These are phyloP conservation scores for Lentinula edodes DNA, from an alignment of 768 basidiomycete genomes.

Conservation along the genomic window DNA sequence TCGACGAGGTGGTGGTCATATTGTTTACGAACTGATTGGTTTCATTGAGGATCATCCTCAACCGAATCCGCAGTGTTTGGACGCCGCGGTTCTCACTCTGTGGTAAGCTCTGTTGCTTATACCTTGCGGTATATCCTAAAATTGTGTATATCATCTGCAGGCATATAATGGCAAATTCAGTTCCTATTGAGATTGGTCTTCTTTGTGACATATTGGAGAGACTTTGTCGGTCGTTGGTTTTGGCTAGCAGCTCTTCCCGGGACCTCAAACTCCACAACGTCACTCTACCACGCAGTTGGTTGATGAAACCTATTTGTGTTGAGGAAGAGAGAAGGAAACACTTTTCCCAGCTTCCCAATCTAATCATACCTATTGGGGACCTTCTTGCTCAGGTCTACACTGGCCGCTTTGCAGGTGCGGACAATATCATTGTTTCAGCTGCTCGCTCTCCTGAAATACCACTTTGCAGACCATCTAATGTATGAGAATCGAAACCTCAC, in stretches of 20 bases:
- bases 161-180: constrained; percentile 30
- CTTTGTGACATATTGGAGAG: constrained; percentile 49
- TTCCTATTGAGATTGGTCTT: constrained; percentile 39
- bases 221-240: constrained; percentile 34
- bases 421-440: background rate
- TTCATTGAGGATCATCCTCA: background rate
- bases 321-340: constrained; percentile 12
- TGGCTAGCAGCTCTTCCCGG: constrained; percentile 24
- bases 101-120: background rate
- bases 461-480: constrained; percentile 21
- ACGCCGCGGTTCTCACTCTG: background rate
- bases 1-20: constrained; percentile 9
- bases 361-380: constrained; percentile 11
- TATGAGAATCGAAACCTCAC: constrained; percentile 16
- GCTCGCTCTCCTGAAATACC: background rate
- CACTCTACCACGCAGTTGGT: constrained; percentile 52
- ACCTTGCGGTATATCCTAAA: background rate
- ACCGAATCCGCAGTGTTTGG: background rate
- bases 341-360: constrained; percentile 5
- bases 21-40: constrained; percentile 15
- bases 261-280: constrained; percentile 32
- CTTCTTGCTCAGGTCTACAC: constrained; percentile 24
- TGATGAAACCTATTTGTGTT: constrained; percentile 21
- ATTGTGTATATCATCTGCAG: constrained; percentile 21
- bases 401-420: constrained; percentile 20